Conservation (phyloP, 495 filamentous ascomycete genomes). For the Penicillium canariense region DNA sequence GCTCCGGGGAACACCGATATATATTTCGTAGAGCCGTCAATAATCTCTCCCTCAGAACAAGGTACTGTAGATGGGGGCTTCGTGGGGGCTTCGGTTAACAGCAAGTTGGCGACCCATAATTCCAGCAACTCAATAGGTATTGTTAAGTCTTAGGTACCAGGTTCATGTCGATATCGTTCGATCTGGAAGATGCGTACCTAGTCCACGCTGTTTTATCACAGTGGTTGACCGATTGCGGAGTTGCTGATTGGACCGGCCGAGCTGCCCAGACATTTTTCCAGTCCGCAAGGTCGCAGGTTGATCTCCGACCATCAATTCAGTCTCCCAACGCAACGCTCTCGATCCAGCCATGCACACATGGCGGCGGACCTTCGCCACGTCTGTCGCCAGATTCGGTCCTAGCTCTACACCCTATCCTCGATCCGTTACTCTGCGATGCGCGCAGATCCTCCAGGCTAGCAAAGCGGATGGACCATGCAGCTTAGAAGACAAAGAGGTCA, state of each 20-base stretch:
- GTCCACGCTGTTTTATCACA: too few relatives aligned
- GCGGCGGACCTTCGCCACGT: conserved; percentile 43
- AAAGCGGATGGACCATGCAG: conserved; percentile 25
- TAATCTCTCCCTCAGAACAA: too few relatives aligned
- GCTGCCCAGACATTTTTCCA: conserved; percentile 18
- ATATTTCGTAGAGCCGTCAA: not conserved
- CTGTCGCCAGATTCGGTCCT: conserved; percentile 33
- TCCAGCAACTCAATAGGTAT: too few relatives aligned
- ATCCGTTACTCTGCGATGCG: conserved; percentile 33
- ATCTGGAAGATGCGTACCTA: too few relatives aligned
- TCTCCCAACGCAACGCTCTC: conserved; percentile 9
- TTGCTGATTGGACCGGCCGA: not conserved
- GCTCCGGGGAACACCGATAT: not conserved
- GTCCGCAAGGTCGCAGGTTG: conserved; percentile 11
- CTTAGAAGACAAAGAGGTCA: conserved; percentile 47
- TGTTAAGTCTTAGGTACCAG: too few relatives aligned
- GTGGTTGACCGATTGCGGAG: not conserved
- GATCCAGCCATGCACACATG: conserved; percentile 44
- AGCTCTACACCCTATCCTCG: conserved; percentile 14
- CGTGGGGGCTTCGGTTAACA: too few relatives aligned
- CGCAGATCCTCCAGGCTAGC: conserved; percentile 38
- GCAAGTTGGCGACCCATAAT: too few relatives aligned
- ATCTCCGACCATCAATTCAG: conserved; percentile 20
- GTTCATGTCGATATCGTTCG: too few relatives aligned
- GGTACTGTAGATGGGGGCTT: too few relatives aligned